A percentile compares a stretch with the other conserved stretches of the same genome.
phyloP scores from a whole-genome alignment of 1,139 yeast genomes.

The Maudiozyma humilis region DNA sequence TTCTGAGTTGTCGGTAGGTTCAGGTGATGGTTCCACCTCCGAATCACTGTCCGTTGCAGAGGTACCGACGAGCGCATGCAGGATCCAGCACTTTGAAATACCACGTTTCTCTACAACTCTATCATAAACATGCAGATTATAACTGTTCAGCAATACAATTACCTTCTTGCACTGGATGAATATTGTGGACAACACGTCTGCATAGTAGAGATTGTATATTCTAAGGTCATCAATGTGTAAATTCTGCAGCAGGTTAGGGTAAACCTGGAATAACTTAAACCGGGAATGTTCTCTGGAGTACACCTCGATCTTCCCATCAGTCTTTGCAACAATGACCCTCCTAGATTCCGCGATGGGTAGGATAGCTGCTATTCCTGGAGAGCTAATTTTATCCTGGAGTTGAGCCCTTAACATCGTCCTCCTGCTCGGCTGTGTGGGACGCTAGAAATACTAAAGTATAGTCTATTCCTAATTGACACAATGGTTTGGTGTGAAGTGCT shows the following conservation, averaged over 20 bases:
- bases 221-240: conserved; percentile 6
- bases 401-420: conserved; percentile 19
- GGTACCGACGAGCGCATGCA: not conserved
- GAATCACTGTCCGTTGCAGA: not conserved
- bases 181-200: conserved; percentile 23
- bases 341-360: conserved; percentile 21
- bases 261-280: conserved; percentile 23
- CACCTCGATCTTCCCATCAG: conserved; percentile 25
- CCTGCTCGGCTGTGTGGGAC: too few species aligned
- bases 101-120: conserved; percentile 28
- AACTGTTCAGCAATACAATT: conserved; percentile 23
- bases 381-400: conserved; percentile 13
- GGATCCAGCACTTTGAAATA: conserved; percentile 23
- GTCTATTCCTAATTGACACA: too few species aligned
- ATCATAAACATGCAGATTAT: conserved; percentile 28
- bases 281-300: conserved; percentile 18
- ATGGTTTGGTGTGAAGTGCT: too few species aligned
- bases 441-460: too few species aligned
- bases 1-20: not conserved
- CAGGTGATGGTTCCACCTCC: not conserved
- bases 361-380: conserved; percentile 19
- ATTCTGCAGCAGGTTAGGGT: conserved; percentile 20
- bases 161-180: conserved; percentile 24
- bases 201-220: conserved; percentile 18
- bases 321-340: conserved; percentile 22